Evolutionary conservation across 306 rosid genomes (phyloP), one percentile per base, ranked within the genome.

Genomic region (Citrullus mucosospermus): DNA sequence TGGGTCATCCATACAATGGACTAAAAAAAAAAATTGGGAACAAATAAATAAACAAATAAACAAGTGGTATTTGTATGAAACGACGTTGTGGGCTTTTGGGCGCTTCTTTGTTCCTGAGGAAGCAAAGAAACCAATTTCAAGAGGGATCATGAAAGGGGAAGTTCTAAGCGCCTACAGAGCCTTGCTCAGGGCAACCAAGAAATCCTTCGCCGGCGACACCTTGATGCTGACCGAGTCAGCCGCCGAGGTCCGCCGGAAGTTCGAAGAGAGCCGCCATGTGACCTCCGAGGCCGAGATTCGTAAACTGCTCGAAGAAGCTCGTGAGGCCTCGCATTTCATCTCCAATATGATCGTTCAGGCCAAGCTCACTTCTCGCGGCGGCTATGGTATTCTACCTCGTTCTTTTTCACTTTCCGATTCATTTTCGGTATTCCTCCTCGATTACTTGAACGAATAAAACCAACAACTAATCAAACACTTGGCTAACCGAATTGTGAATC

Each of bases 261-360:
- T 95, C 84, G 92, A 91, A 16, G 96, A 95, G 78, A 95, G 89
- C 80, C 81, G 65, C 70, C 71, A 76, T 18, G 92, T 89, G 55
- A 80, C 82, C 74, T 87, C 96, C 15, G 91, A 88, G 16, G 48
- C 73, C 1, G 97, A 92, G 89, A 89, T 92, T 87, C 97, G 86
- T 83, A 87, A 78, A 77, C 93, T 86, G 34, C 92, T 95, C 50
- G 84, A 79, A 61, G 92, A 92, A 61, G 99, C 98, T 8, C 78
- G 69, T 9, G 97, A 95, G 81, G 97, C 97, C 76, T 85, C 96
- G 30, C 88, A 84, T 76, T 95, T 95, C 89, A 84, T 95, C 79
- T 74, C 92, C 86, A 81, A 80, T 85, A 92, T 91, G 97, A 79
- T 95, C 81, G 90, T 95, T 79, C 97, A 95, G 82, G 99, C 97